Evolutionary conservation across 305 asterid genomes (phyloP), one percentile per base, ranked within the genome.

Genomic region (Fraxinus greggii): DNA sequence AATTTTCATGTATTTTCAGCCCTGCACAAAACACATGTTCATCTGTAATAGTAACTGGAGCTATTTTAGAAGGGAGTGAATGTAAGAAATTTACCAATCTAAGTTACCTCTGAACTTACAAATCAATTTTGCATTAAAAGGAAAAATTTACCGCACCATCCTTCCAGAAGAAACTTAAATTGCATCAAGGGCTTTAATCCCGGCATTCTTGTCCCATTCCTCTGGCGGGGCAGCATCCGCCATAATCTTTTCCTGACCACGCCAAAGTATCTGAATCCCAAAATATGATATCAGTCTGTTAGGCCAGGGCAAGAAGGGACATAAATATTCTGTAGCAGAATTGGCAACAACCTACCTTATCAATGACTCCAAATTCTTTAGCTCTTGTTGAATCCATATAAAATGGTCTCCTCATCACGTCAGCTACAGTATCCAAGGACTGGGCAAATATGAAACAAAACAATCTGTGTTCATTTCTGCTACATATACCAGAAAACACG

Each of bases 281-380:
- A 84, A 48, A 77, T 54, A 54, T 48, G 28, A 79, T n/a, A 32
- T 84, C 67, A 86, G 85, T 80, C 63, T 31, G 63, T 7, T 7
- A 45, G 48, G 40, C n/a, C 33, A 63, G 79, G 70, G n/a, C 40
- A 70, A 54, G 26, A 77, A 31, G 76, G n/a, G 67, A 77, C 24
- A 45, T 19, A 17, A 67, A 73, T 32, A 12, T 61, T 33, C 4
- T 56, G 36, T 35, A 38, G 17, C 75, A 61, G 10, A 69, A 85
- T 24, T 17, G 72, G 24, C 79, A 85, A 75, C 83, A 81, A 83
- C 88, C 72, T 76, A 91, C 99, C 94, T 91, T 91, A 83, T 95
- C 98, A 63, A 91, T 86, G 79, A 95, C 97, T 9, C 97, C 99
- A 84, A 95, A 95, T 26, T 93, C 94, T 87, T 83, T 91, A 83